Conservation (phyloP, 768 basidiomycete genomes). For the Paxillus ammoniavirescens region DNA sequence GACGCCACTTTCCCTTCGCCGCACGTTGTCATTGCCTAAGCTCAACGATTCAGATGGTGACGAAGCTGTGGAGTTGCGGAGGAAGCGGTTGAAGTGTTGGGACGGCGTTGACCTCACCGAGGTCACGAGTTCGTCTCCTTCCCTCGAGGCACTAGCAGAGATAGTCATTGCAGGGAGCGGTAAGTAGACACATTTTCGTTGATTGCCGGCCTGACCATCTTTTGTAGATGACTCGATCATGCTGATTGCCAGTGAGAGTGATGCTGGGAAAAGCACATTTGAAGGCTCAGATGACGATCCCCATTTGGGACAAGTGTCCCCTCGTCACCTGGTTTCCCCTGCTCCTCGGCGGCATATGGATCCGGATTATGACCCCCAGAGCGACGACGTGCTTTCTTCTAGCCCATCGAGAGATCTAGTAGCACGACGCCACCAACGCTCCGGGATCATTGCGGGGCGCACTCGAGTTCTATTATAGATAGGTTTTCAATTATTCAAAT, state of each 20-base stretch:
- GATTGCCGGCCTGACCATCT: constrained; percentile 1
- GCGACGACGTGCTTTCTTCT: constrained; percentile 47
- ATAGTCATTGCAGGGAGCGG: constrained; percentile 34
- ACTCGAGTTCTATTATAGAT: constrained; percentile 2
- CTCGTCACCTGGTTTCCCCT: constrained; percentile 67
- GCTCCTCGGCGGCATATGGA: constrained; percentile 41
- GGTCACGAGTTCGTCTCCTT: constrained; percentile 10
- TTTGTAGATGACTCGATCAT: constrained; percentile 50
- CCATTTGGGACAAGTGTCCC: constrained; percentile 63
- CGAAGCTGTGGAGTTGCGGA: constrained; percentile 3
- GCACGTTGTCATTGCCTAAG: constrained; percentile 24
- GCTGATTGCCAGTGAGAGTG: constrained; percentile 9
- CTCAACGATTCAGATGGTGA: constrained; percentile 17
- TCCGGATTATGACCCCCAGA: constrained; percentile 37
- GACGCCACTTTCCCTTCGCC: constrained; percentile 21
- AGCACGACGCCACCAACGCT: constrained; percentile 38
- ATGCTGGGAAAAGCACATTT: background rate
- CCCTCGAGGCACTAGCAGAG: constrained; percentile 23
- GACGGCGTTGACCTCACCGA: constrained; percentile 14
- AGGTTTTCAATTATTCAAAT: constrained; percentile 4
- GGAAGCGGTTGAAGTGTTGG: constrained; percentile 27
- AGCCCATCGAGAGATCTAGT: constrained; percentile 50
- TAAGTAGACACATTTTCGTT: constrained; percentile 10
- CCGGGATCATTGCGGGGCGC: constrained; percentile 8
- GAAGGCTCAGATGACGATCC: constrained; percentile 65